phyloP scores from a whole-genome alignment of 352 stramenopile genomes.

The Nothophytophthora sp. region DNA sequence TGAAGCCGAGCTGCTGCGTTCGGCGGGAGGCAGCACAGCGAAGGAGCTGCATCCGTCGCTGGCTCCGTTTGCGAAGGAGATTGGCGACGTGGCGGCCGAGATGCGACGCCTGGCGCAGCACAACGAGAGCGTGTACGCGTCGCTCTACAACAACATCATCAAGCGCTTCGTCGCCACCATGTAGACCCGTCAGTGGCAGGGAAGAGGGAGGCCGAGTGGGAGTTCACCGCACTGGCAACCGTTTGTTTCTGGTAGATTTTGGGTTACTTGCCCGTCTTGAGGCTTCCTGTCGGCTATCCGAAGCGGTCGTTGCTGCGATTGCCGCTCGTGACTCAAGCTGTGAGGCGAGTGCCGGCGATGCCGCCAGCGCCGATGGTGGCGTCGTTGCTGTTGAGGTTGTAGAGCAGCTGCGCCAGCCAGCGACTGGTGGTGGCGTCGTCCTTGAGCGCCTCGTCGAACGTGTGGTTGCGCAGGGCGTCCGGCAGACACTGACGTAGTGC shows the following conservation, averaged over 20 bases:
- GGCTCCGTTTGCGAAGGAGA: conserved; percentile 43
- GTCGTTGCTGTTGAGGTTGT: conserved; percentile 79
- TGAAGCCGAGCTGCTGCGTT: conserved; percentile 15
- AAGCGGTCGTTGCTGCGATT: too few relatives aligned
- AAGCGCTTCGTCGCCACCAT: conserved; percentile 33
- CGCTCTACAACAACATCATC: conserved; percentile 68
- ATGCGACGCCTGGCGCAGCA: conserved; percentile 56
- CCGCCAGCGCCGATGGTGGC: conserved; percentile 20
- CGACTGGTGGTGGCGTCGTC: conserved; percentile 97
- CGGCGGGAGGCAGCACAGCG: conserved; percentile 8
- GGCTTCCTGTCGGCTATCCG: too few relatives aligned
- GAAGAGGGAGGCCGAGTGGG: too few relatives aligned
- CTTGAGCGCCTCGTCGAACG: conserved; percentile 94
- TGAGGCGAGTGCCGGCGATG: conserved; percentile 28
- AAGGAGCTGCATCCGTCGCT: conserved; percentile 52
- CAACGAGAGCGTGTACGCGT: conserved; percentile 66
- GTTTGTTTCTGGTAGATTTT: too few relatives aligned
- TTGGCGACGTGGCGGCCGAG: conserved; percentile 28
- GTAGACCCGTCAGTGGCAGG: conserved; percentile 23
- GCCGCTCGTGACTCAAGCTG: neutral
- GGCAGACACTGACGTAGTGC: conserved; percentile 97
- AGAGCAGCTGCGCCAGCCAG: conserved; percentile 95
- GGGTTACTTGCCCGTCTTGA: conserved; percentile 6
- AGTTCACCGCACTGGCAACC: too few relatives aligned
- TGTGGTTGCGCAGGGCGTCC: conserved; percentile 93